A percentile compares a stretch with the other conserved stretches of the same genome.
Conservation (phyloP, 192 early-diverging fungal genomes). For the Coemansia sp. region DNA sequence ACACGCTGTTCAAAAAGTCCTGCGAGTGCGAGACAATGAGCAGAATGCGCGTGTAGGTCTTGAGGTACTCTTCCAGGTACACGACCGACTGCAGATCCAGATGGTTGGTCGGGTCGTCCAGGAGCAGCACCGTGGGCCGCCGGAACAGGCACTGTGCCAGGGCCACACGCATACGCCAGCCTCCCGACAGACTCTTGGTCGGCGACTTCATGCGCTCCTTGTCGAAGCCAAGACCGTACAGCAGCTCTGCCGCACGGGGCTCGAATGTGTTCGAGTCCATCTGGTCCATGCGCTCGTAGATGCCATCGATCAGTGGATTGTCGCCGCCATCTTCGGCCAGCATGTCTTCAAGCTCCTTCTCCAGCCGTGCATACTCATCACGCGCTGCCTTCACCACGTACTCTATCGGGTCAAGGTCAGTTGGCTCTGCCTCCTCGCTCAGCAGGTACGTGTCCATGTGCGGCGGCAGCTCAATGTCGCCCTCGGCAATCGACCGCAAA, state of each 20-base stretch:
- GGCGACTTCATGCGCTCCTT: conserved; percentile 83
- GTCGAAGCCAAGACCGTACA: conserved; percentile 93
- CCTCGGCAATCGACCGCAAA: conserved; percentile 84
- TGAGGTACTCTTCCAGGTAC: conserved; percentile 81
- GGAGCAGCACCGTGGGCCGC: conserved; percentile 84
- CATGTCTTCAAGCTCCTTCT: conserved; percentile 89
- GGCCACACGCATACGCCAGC: conserved; percentile 99
- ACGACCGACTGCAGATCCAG: conserved; percentile 90
- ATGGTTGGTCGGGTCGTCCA: conserved; percentile 95
- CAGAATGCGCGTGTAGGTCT: conserved; percentile 79
- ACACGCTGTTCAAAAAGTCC: conserved; percentile 93
- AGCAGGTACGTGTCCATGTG: conserved; percentile 98
- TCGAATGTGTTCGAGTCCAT: conserved; percentile 96
- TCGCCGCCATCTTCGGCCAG: conserved; percentile 82
- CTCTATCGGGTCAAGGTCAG: conserved; percentile 86
- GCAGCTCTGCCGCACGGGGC: conserved; percentile 82
- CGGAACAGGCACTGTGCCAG: conserved; percentile 95
- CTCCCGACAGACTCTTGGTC: conserved; percentile 98
- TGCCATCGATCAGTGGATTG: conserved; percentile 84
- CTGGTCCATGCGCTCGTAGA: conserved; percentile 94
- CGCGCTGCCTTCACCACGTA: conserved; percentile 90
- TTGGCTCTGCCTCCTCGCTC: conserved; percentile 93
- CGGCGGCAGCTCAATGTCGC: conserved; percentile 93
- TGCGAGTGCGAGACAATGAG: conserved; percentile 91
- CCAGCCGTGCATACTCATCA: conserved; percentile 86